Evolutionary conservation across 1,284 basidiomycete genomes (phyloP), one percentile per base, ranked within the genome.

Genomic region (Trichosporon sp.): DNA sequence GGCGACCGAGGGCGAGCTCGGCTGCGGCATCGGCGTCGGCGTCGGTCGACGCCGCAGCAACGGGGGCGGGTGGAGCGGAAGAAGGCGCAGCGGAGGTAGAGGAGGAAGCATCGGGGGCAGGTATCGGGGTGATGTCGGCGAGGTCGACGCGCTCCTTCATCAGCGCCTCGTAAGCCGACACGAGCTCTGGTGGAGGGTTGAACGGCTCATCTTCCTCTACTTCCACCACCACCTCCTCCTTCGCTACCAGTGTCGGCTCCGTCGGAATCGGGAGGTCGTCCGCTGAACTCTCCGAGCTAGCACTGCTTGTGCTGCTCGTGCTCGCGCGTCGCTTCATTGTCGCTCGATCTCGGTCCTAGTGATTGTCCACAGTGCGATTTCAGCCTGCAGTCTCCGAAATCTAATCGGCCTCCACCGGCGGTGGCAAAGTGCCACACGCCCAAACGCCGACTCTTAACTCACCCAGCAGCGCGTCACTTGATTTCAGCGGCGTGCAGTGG

Each of bases 101-200:
- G 65, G 38, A 12, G 37, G 46, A 51, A 32, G 14, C 0, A 12
- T 40, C 38, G 38, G 11, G 10, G 8, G 4, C 10, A 11, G 38
- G 38, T 40, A 40, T 12, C 38, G 38, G 38, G 2, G 38, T 12
- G 11, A 43, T 6, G 6, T 12, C 59, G 32, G 61, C 31, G 59
- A 46, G 7, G 16, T 51, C 61, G 32, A 80, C 65, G 1, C 67
- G 75, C 3, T 68, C 38, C 8, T 64, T 21, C 76, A 80, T 78
- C 67, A 80, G 74, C 10, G 19, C 5, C 26, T 77, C 43, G 68
- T 78, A 80, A 2, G 70, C 67, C 1, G 71, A 54, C 8, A 80
- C 66, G 56, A 73, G 70, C 32, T 74, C 70, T 1, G 73, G 61
- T n/a, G 70, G 61, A 4, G 78, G 77, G 12, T 72, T 73, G 48